Evolutionary conservation across 352 stramenopile species (phyloP).

Genomic region (Phytophthora pini): DNA sequence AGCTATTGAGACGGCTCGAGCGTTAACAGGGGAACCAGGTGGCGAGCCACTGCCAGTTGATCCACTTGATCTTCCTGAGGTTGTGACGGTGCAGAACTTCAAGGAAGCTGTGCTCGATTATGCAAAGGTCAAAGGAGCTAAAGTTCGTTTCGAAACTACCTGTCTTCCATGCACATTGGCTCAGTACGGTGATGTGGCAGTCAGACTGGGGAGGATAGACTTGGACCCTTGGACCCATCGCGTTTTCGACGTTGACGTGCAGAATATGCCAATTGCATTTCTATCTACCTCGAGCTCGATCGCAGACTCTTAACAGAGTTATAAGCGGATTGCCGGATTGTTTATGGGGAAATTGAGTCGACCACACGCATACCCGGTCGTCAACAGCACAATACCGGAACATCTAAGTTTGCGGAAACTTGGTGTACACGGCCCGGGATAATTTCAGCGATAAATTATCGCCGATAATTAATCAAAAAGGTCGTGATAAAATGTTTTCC

Average conservation of each 20-base stretch:
- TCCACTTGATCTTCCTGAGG: slow-evolving; percentile 15
- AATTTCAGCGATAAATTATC: no score
- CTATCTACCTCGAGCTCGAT: slow-evolving; percentile 19
- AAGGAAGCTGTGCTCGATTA: slow-evolving; percentile 30
- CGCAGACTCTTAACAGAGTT: no score
- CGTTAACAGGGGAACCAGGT: neutral
- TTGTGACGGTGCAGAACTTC: slow-evolving; percentile 29
- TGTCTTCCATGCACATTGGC: slow-evolving; percentile 27
- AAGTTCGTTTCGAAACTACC: slow-evolving; percentile 5
- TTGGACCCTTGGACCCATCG: slow-evolving; percentile 15
- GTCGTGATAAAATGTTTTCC: no score
- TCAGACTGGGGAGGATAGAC: slow-evolving; percentile 5
- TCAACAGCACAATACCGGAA: no score
- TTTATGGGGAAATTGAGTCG: no score
- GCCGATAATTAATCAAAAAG: no score
- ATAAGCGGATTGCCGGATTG: no score
- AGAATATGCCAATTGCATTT: slow-evolving; percentile 21
- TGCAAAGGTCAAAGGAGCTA: slow-evolving; percentile 1
- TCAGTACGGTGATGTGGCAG: slow-evolving; percentile 13
- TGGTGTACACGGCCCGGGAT: no score
- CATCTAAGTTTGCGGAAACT: no score
- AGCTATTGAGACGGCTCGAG: slow-evolving; percentile 29
- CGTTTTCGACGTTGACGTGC: slow-evolving; percentile 8
- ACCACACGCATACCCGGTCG: no score
- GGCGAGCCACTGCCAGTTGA: slow-evolving; percentile 7